phyloP scores from a whole-genome alignment of 2,329 filamentous ascomycete species.

The Sporothrix euskadiensis region DNA sequence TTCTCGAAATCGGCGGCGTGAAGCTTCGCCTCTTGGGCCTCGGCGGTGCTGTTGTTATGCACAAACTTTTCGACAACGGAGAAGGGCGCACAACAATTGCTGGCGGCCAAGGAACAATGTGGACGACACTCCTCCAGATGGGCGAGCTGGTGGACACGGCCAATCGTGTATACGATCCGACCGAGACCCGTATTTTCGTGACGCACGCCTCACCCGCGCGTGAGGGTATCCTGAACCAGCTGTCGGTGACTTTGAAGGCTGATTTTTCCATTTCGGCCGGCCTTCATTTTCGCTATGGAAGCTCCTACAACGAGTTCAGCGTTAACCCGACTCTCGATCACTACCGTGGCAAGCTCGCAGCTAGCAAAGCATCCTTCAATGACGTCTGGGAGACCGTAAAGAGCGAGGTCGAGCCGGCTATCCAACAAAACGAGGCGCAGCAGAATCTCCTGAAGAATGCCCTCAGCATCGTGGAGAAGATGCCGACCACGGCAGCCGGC shows the following conservation, averaged over 20 bases:
- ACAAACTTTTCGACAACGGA: conserved; percentile 98
- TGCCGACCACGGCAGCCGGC: conserved; percentile 91
- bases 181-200: conserved; percentile 93
- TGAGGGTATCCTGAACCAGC: conserved; percentile 94
- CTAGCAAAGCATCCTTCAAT: conserved; percentile 97
- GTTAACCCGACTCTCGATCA: conserved; percentile 98
- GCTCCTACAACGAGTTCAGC: conserved; percentile 99
- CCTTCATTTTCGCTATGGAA: conserved; percentile 97
- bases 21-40: conserved; percentile 92
- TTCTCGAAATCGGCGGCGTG: conserved; percentile 91
- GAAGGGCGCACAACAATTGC: conserved; percentile 98
- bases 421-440: conserved; percentile 89
- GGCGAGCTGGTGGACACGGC: conserved; percentile 97
- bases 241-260: conserved; percentile 94
- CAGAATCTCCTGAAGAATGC: conserved; percentile 90
- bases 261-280: conserved; percentile 98
- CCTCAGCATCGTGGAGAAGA: conserved; percentile 92
- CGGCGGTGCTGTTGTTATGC: conserved; percentile 97
- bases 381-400: conserved; percentile 99
- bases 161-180: conserved; percentile 96
- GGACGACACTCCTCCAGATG: conserved; percentile 97
- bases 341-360: conserved; percentile 96
- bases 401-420: conserved; percentile 90
- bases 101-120: conserved; percentile 98
- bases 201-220: conserved; percentile 96